phyloP scores from a whole-genome alignment of 331 rosid species.

The Spiraea crenata region DNA sequence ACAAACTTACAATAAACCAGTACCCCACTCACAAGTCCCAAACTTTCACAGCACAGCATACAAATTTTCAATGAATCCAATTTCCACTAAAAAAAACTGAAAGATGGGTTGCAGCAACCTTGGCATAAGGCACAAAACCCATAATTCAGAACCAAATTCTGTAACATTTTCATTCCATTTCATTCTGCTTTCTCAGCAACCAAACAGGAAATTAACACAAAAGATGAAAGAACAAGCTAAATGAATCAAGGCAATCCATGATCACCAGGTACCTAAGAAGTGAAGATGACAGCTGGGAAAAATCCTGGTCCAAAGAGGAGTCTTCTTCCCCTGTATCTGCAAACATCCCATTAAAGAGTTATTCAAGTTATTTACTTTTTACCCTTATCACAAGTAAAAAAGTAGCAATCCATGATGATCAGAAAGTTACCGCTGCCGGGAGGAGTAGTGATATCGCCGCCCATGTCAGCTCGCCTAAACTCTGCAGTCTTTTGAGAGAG shows the following conservation, averaged over 20 bases:
- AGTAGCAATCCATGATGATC: neutral
- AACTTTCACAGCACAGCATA: neutral
- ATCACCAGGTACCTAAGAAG: conserved; percentile 29
- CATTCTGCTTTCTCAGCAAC: neutral
- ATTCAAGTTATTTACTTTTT: neutral
- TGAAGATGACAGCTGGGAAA: conserved; percentile 30
- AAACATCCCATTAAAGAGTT: conserved; percentile 5
- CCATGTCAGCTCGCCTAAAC: conserved; percentile 20
- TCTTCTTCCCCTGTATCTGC: conserved; percentile 50
- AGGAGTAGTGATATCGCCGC: conserved; percentile 22
- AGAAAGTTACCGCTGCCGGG: conserved; percentile 12
- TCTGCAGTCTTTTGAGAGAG: neutral
- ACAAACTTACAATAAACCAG: neutral
- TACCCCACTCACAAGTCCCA: conserved; percentile 16
- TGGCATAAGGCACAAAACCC: neutral
- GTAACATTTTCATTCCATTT: neutral
- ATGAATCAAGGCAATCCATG: neutral
- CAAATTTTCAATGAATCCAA: conserved; percentile 9
- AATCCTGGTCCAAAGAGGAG: conserved; percentile 28
- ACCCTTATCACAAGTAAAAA: neutral
- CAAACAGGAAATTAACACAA: neutral
- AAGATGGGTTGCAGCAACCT: neutral
- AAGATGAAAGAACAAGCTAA: neutral
- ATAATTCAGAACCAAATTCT: neutral
- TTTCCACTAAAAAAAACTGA: neutral